Base-by-base conservation (phyloP, 2,329 filamentous ascomycete species). In the Cadophora sp. region DNA sequence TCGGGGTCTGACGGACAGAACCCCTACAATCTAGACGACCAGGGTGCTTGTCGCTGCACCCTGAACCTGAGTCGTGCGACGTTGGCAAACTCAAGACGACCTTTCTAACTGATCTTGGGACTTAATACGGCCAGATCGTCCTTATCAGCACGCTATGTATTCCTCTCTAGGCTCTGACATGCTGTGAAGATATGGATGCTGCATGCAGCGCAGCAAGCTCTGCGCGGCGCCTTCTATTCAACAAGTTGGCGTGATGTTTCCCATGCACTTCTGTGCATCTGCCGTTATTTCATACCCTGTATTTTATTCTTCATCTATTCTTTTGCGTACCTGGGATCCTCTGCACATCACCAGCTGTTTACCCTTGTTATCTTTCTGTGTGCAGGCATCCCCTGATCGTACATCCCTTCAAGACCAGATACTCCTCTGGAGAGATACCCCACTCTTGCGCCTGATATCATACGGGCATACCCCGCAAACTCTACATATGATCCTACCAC, bases 21-120 rank as follows among this genome's bases (percentile, higher is more conserved):
- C 22, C 50, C 50, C 50, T 53, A 29, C 50, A 53, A 53, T 53
- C 50, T 53, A 53, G 24, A 53, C 50, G 24, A 53, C 50, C 22
- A 53, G 50, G 50, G 50, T 53, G 50, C 50, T 5, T 29, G 50
- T 14, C 14, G 4, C 12, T 43, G 40, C 12, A 43, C 40, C 40
- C 40, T 27, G 9, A 27, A 16, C 26, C 12, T 11, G 50, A 53
- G 50, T 53, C 50, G 50, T 26, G 48, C 24, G 22, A 29, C 11
- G 26, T 11, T 29, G 34, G 50, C 50, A 53, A 19, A 1, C 5
- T 26, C 50, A 29, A 53, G 24, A 24, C 24, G 29, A 53, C 50
- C 50, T 29, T 27, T 43, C 24, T 29, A 53, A 53, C 50, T 27
- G 16, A 14, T 29, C 24, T 53, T 53, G 50, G 50, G 24, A 16